These are phyloP conservation scores for Kodamaea plutei DNA, from an alignment of 1,139 yeast species.

Conservation along the genomic window DNA sequence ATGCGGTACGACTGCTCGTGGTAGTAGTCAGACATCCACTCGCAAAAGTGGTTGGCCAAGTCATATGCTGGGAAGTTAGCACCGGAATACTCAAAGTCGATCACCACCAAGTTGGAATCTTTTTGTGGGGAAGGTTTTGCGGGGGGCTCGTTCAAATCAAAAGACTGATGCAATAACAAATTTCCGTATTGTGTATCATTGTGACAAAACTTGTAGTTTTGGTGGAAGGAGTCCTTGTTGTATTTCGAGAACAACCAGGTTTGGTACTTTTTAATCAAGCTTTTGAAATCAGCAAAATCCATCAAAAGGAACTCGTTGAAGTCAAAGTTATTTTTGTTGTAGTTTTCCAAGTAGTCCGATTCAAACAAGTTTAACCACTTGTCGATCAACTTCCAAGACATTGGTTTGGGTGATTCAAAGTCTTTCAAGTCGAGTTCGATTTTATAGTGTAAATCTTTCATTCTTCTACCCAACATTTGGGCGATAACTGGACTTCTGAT, in stretches of 20 bases:
- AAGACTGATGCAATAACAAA: constrained; percentile 49
- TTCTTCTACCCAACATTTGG: constrained; percentile 87
- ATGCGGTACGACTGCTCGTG: constrained; percentile 58
- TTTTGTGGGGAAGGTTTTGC: constrained; percentile 34
- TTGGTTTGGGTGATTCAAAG: constrained; percentile 37
- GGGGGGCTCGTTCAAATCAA: constrained; percentile 30
- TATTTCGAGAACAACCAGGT: constrained; percentile 61
- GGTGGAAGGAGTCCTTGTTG: constrained; percentile 39
- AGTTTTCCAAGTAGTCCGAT: constrained; percentile 28
- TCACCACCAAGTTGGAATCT: constrained; percentile 81
- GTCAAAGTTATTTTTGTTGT: constrained; percentile 21
- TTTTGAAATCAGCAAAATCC: constrained; percentile 47
- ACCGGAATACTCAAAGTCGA: constrained; percentile 94
- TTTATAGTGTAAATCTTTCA: constrained; percentile 89
- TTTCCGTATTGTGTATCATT: constrained; percentile 97
- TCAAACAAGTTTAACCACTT: constrained; percentile 70
- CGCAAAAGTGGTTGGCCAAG: constrained; percentile 82
- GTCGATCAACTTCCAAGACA: constrained; percentile 63
- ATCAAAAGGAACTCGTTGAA: constrained; percentile 46
- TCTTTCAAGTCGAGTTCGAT: constrained; percentile 59
- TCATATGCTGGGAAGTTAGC: constrained; percentile 91
- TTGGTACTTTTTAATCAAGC: constrained; percentile 46
- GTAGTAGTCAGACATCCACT: constrained; percentile 96
- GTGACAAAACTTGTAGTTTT: constrained; percentile 74
- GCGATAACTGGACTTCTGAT: constrained; percentile 73